phyloP scores from a whole-genome alignment of 2,329 filamentous ascomycete genomes.

The Apiospora saccharicola region DNA sequence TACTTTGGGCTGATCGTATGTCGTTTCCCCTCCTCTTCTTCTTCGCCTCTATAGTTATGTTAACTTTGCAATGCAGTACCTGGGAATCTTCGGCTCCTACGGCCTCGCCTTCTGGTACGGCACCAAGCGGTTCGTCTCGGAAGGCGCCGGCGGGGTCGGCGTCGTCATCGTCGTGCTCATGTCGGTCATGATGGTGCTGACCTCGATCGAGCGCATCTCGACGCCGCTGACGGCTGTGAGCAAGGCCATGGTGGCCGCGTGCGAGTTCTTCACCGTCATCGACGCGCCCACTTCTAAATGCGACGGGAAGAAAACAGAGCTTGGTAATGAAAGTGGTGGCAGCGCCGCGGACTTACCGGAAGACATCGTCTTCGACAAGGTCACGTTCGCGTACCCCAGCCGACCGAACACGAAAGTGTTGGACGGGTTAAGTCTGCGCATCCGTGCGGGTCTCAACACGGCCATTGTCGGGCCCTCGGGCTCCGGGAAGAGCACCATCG shows the following conservation, averaged over 20 bases:
- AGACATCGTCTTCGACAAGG: constrained; percentile 59
- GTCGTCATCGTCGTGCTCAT: constrained; percentile 62
- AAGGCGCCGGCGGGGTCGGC: constrained; percentile 54
- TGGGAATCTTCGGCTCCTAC: constrained; percentile 54
- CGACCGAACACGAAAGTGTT: constrained; percentile 50
- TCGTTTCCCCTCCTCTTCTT: not conserved
- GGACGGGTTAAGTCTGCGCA: constrained; percentile 51
- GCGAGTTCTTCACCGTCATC: constrained; percentile 60
- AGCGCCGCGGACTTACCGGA: constrained; percentile 33
- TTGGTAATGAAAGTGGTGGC: constrained; percentile 61
- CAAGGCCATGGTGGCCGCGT: constrained; percentile 61
- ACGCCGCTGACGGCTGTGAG: constrained; percentile 61
- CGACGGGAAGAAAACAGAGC: constrained; percentile 50
- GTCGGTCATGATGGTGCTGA: constrained; percentile 62
- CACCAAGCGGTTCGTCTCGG: constrained; percentile 53
- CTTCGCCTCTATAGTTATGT: not conserved
- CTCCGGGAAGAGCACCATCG: constrained; percentile 68
- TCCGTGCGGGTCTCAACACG: constrained; percentile 56
- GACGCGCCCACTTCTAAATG: constrained; percentile 49
- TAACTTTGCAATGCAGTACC: not conserved
- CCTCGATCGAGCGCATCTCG: constrained; percentile 61
- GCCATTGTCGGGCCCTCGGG: constrained; percentile 64
- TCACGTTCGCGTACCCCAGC: constrained; percentile 69
- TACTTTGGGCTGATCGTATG: constrained; percentile 55
- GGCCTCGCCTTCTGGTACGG: constrained; percentile 69